Evolutionary conservation across 2,329 filamentous ascomycete genomes (phyloP).

Genomic region (Alternaria triticimaculans): DNA sequence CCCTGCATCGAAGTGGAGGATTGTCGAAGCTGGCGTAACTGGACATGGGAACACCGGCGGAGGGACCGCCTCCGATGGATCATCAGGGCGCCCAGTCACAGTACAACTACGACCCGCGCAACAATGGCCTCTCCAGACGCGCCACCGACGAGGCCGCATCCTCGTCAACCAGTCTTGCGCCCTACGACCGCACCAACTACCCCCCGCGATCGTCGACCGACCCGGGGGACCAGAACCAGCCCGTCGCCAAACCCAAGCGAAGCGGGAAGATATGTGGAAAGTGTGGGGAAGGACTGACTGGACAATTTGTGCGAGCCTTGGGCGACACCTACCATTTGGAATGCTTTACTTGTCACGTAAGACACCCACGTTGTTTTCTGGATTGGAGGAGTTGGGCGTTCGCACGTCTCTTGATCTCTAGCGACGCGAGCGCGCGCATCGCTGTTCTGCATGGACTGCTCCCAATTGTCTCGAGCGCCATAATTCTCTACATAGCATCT

Average conservation of each 20-base stretch:
- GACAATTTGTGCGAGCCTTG: constrained; percentile 93
- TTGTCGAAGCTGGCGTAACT: constrained; percentile 33
- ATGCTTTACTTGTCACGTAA: constrained; percentile 95
- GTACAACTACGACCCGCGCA: constrained; percentile 40
- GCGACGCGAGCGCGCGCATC: background rate
- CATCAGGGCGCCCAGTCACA: constrained; percentile 35
- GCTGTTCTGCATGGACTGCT: background rate
- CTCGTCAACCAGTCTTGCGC: constrained; percentile 31
- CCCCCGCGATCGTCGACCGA: constrained; percentile 40
- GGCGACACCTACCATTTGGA: constrained; percentile 95
- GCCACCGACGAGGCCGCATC: constrained; percentile 39
- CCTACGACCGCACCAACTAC: constrained; percentile 29
- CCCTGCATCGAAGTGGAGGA: constrained; percentile 2
- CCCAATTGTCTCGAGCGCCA: background rate
- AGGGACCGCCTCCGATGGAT: constrained; percentile 46
- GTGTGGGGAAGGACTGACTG: constrained; percentile 84
- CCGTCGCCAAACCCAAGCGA: constrained; percentile 38
- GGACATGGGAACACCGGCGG: constrained; percentile 45
- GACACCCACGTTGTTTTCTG: constrained; percentile 8
- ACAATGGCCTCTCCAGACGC: constrained; percentile 40
- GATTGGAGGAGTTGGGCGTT: background rate
- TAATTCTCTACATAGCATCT: background rate
- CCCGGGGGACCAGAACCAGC: constrained; percentile 32
- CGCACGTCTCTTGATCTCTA: background rate
- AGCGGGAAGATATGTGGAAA: constrained; percentile 70